phyloP scores from a whole-genome alignment of 257 asterid genomes.

The Misopates orontium region DNA sequence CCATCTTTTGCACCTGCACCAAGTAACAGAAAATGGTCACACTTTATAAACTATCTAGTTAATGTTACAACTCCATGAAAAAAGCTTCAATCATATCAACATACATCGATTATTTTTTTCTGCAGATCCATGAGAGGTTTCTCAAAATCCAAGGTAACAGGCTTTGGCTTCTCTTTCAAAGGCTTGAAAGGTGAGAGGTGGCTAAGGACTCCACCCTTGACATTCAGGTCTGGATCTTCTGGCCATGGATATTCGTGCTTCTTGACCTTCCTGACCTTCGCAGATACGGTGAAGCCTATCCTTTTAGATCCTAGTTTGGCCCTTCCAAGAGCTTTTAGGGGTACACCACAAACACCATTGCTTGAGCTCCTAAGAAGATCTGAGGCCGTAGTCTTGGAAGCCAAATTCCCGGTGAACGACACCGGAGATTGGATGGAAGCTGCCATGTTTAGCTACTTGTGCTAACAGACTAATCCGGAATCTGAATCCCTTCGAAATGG shows the following conservation, averaged over 20 bases:
- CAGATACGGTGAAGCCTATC: constrained; percentile 55
- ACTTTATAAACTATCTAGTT: constrained; percentile 16
- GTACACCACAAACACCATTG: constrained; percentile 63
- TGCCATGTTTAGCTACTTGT: constrained; percentile 49
- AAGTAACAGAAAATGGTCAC: constrained; percentile 14
- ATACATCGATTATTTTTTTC: constrained; percentile 77
- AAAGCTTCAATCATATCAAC: constrained; percentile 13
- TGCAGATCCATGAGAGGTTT: constrained; percentile 80
- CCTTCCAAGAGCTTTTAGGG: constrained; percentile 67
- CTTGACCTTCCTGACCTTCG: constrained; percentile 64
- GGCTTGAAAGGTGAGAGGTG: constrained; percentile 91
- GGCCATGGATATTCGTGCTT: constrained; percentile 91
- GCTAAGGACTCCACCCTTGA: constrained; percentile 88
- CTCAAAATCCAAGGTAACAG: constrained; percentile 89
- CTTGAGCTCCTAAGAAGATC: constrained; percentile 77
- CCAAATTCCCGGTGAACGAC: constrained; percentile 55
- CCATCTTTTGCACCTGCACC: constrained; percentile 84
- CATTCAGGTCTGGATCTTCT: constrained; percentile 74
- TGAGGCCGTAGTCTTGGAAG: constrained; percentile 57
- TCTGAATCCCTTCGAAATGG: constrained; percentile 14
- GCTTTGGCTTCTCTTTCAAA: constrained; percentile 89
- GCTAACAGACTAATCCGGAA: constrained; percentile 24
- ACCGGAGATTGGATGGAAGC: constrained; percentile 60
- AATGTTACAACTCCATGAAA: background rate
- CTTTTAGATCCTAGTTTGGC: constrained; percentile 52